A percentile compares a stretch with the other conserved stretches of the same genome.
These are phyloP conservation scores for Rhazya stricta DNA, from an alignment of 257 asterid genomes.

Conservation along the genomic window DNA sequence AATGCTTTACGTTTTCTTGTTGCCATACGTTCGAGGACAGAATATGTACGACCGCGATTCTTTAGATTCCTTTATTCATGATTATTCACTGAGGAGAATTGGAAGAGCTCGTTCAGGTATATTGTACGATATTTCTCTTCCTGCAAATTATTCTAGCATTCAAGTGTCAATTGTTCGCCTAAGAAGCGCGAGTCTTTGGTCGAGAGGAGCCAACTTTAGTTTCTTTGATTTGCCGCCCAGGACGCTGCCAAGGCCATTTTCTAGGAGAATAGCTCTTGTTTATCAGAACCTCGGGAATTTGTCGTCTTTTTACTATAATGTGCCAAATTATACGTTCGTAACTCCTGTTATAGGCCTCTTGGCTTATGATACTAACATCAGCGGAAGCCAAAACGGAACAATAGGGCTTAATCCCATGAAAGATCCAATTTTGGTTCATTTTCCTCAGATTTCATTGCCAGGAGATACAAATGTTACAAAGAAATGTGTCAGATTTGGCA, in stretches of 20 bases:
- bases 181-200: conserved; percentile 43
- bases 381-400: conserved; percentile 13
- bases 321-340: conserved; percentile 43
- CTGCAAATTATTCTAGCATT: conserved; percentile 46
- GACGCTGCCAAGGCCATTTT: conserved; percentile 51
- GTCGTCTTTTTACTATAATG: conserved; percentile 54
- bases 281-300: conserved; percentile 62
- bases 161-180: conserved; percentile 42
- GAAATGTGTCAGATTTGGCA: conserved; percentile 53
- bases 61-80: conserved; percentile 47
- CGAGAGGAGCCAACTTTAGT: conserved; percentile 37
- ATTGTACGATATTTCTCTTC: conserved; percentile 43
- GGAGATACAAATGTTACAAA: conserved; percentile 4
- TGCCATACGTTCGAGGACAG: conserved; percentile 29
- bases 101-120: conserved; percentile 39
- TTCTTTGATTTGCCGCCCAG: conserved; percentile 40
- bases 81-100: conserved; percentile 28
- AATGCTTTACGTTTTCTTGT: conserved; percentile 21
- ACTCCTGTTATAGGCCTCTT: conserved; percentile 69
- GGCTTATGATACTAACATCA: conserved; percentile 42
- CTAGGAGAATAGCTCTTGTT: conserved; percentile 53
- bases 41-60: conserved; percentile 29
- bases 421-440: conserved; percentile 41
- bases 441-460: conserved; percentile 22
- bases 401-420: conserved; percentile 29